Evolutionary conservation across 75 land plant species (phyloP).

Genomic region (Cryptomeria japonica): DNA sequence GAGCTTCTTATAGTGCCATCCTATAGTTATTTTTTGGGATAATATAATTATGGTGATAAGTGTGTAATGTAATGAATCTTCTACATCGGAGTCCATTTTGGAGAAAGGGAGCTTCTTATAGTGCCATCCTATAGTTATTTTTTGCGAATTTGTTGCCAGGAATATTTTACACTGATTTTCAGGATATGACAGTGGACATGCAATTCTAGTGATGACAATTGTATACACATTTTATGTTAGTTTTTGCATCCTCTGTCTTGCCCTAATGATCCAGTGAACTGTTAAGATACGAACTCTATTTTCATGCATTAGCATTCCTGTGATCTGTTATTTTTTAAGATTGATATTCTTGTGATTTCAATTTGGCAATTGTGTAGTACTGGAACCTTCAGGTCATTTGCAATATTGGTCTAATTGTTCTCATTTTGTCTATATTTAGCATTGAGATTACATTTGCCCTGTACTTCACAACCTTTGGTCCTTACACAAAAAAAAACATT

Average conservation of each 20-base stretch:
- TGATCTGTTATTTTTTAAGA: not conserved
- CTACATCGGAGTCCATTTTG: no score
- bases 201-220: slow-evolving; percentile 66
- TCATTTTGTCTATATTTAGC: not conserved
- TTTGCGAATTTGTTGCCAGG: slow-evolving; percentile 77
- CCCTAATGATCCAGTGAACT: not conserved
- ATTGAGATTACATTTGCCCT: not conserved
- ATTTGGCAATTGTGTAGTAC: not conserved
- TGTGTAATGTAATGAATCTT: no score
- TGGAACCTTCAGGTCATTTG: not conserved
- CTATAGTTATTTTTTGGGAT: slow-evolving; percentile 71
- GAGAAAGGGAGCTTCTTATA: no score
- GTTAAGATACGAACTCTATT: not conserved
- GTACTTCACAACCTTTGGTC: not conserved
- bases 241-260: slow-evolving; percentile 8
- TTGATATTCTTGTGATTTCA: not conserved
- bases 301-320: not conserved
- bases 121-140: slow-evolving; percentile 69
- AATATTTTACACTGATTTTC: slow-evolving; percentile 57
- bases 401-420: not conserved
- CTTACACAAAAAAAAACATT: no score
- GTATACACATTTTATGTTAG: slow-evolving; percentile 68
- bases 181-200: slow-evolving; percentile 61
- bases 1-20: no score
- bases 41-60: no score